Percentiles rank a stretch among this genome's conserved stretches.
phyloP scores from a whole-genome alignment of 768 basidiomycete species.

The Cystoderma amianthinum region DNA sequence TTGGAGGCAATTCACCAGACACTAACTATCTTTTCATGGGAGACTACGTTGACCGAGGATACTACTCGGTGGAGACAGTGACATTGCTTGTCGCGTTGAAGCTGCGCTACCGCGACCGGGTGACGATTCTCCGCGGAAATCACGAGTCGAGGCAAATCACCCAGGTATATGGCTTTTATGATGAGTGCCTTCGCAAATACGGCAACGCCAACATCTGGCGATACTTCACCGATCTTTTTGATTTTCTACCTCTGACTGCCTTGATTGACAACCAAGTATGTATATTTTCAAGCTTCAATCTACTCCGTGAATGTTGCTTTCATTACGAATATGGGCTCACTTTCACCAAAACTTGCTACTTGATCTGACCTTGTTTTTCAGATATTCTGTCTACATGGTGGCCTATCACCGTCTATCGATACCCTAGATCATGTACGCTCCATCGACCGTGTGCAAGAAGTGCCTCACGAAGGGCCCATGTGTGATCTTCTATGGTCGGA shows the following conservation, averaged over 20 bases:
- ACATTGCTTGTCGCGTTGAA: constrained; percentile 96
- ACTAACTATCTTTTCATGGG: constrained; percentile 99
- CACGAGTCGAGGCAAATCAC: constrained; percentile 99
- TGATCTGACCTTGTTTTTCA: constrained; percentile 21
- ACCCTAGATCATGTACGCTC: constrained; percentile 98
- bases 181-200: constrained; percentile 99
- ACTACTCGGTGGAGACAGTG: constrained; percentile 99
- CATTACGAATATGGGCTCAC: no score
- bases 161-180: constrained; percentile 99
- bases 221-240: constrained; percentile 97
- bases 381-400: constrained; percentile 99
- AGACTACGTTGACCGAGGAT: constrained; percentile 98
- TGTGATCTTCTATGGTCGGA: constrained; percentile 99
- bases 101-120: constrained; percentile 94
- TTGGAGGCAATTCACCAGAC: constrained; percentile 97
- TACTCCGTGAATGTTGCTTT: no score
- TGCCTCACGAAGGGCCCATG: constrained; percentile 99
- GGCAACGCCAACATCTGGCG: constrained; percentile 99
- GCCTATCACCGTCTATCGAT: constrained; percentile 97
- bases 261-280: constrained; percentile 98
- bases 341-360: constrained; percentile 1
- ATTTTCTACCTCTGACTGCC: constrained; percentile 94
- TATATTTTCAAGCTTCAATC: no score
- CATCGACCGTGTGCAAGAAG: constrained; percentile 98
- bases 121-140: constrained; percentile 96